Evolutionary conservation across 768 basidiomycete genomes (phyloP), one percentile per base, ranked within the genome.

Genomic region (Scleroderma bovista): DNA sequence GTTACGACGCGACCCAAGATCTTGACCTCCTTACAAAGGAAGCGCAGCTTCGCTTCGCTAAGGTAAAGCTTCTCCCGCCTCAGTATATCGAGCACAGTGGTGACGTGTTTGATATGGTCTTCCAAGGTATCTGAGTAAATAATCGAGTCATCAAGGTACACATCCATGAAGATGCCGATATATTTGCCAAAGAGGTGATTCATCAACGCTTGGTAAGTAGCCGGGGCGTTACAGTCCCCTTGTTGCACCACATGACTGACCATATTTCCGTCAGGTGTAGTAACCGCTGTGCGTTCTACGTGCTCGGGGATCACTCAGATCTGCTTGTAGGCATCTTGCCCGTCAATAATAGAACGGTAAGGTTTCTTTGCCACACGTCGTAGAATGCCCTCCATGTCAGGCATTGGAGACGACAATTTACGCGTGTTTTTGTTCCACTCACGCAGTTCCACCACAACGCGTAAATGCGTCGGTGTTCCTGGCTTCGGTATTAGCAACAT

Each of bases 191-290:
- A 53, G 3, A 53, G 7, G 23, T 52, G 31, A 6, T 50, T 52
- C 51, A 55, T 52, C n/a, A 50, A 16, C 0, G 48, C 54, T 2
- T 79, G 77, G 47, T 75, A 79, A 0, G 75, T 79, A 0, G 72
- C 60, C 0, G 72, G 74, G 0, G 71, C 49, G 73, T 77, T 66
- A 75, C 69, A 1, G 72, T 69, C 41, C 0, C 54, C 36, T 1
- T 52, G 48, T 9, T 49, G 3, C 55, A 50, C 34, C 13, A 36
- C 34, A 6, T 6, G 34, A 22, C 72, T 74, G 1, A 71, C 26
- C 50, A 69, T 72, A 1, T 69, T 72, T 0, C 76, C 73, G 26
- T 60, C 57, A 0, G 65, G 58, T 0, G 70, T 77, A 0, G 70
- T 58, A 2, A 78, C 72, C 0, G 69, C 65, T 0, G 66, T 69